Evolutionary conservation across 495 filamentous ascomycete genomes (phyloP).

Genomic region (Annulohypoxylon maeteangense): DNA sequence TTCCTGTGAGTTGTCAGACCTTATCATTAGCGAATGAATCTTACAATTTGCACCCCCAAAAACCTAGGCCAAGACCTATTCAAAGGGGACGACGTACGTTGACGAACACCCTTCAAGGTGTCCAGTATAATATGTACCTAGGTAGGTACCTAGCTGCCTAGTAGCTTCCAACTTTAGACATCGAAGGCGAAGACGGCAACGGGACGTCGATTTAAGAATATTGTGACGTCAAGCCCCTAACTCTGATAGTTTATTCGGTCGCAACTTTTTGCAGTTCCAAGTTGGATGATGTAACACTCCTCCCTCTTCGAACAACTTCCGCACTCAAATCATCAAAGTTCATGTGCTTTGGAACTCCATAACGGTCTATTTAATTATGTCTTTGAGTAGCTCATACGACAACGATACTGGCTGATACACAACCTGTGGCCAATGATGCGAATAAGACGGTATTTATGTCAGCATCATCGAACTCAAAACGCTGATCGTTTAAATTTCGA

Average conservation of each 20-base stretch:
- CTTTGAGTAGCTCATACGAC: neutral
- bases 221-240: constrained; percentile 2
- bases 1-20: neutral
- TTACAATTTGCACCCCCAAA: too few species aligned
- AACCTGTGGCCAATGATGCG: neutral
- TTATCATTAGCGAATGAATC: neutral
- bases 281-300: neutral
- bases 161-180: neutral
- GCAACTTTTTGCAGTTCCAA: neutral
- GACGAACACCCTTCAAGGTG: neutral
- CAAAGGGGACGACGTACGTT: too few species aligned
- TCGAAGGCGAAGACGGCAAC: neutral
- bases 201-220: neutral
- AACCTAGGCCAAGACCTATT: neutral
- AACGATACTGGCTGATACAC: neutral
- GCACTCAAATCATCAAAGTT: neutral
- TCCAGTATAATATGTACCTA: neutral
- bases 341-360: neutral
- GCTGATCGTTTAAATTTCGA: neutral
- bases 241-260: neutral
- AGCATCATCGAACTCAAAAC: neutral
- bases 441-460: neutral
- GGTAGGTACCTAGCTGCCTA: neutral
- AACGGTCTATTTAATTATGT: neutral
- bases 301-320: neutral